Evolutionary conservation across 177 flowering plant species (phyloP), one percentile per base, ranked within the genome.

Genomic region (Telopea speciosissima): DNA sequence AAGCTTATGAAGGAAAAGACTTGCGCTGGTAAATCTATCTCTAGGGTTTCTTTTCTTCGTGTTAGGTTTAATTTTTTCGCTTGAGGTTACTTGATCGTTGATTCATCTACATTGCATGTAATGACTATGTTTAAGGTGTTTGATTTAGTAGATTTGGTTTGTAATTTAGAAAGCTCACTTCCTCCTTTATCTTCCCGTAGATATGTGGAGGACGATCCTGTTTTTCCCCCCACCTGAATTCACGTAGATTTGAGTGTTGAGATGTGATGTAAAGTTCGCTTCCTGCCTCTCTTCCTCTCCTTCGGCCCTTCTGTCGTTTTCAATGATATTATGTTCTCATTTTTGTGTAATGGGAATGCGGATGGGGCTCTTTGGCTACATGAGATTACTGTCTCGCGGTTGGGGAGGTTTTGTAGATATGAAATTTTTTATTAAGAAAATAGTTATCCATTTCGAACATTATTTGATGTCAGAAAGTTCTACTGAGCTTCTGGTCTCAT

Each of bases 1-100:
- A 89, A 89, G 82, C 84, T 89, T 69, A 82, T 66, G 61, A 85
- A 87, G 77, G 89, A 89, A 78, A 83, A 75, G 59, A 86, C 91
- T 68, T 87, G 89, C 66, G 86, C 89, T 0, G 89, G 89, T 83
- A 70, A 31, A 49, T 49, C 16, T 54, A 49, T 58, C 25, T 45
- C 63, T 67, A 44, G 28, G 24, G 24, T 36, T 24, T 23, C 21
- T 58, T 12, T 61, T 8, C 23, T 24, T 33, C 59, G 24, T 24
- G 68, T 31, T 52, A 16, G 52, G 36, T 70, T 23, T 40, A 23
- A 44, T 26, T n/a, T 68, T 17, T 78, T 66, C n/a, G 8, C 44
- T 58, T 59, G 24, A 17, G 49, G 22, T 25, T 8, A 22, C 26
- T 67, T 22, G 59, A 58, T 73, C 36, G 21, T n/a, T 10, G 44